A percentile compares a stretch with the other conserved stretches of the same genome.
These are phyloP conservation scores for Ilyonectria sp. DNA, from an alignment of 2,329 filamentous ascomycete species.

Conservation along the genomic window DNA sequence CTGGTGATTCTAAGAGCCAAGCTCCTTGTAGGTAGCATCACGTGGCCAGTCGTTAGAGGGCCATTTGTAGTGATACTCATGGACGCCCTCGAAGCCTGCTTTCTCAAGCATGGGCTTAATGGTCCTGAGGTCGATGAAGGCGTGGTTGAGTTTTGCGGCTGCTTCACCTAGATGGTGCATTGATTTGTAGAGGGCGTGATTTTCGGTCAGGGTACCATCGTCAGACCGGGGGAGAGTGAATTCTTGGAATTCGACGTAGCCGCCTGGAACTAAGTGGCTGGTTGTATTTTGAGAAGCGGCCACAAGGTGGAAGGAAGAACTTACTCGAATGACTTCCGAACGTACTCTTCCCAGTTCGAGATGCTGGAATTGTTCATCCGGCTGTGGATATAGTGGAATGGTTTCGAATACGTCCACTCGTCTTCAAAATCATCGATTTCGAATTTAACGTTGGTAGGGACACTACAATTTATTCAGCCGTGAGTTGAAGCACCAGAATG, in stretches of 20 bases:
- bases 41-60: conserved; percentile 26
- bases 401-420: conserved; percentile 18
- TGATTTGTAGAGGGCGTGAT: conserved; percentile 6
- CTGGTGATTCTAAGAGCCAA: conserved; percentile 20
- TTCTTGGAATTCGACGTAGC: conserved; percentile 28
- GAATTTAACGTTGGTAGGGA: conserved; percentile 23
- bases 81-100: conserved; percentile 17
- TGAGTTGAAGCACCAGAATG: not conserved
- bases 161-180: conserved; percentile 20
- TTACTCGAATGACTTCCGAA: conserved; percentile 19
- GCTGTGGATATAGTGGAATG: conserved; percentile 29
- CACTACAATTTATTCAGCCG: conserved; percentile 7
- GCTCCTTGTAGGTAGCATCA: conserved; percentile 18
- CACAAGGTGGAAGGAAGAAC: not conserved
- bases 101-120: conserved; percentile 16
- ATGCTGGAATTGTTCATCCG: conserved; percentile 24
- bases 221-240: conserved; percentile 18
- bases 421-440: conserved; percentile 29
- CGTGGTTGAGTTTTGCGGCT: conserved; percentile 4
- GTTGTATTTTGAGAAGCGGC: not conserved
- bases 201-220: conserved; percentile 13
- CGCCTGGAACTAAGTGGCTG: conserved; percentile 22
- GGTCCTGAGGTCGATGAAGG: conserved; percentile 22
- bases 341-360: conserved; percentile 17
- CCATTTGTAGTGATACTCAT: conserved; percentile 23